Base-by-base conservation (phyloP, 2,329 filamentous ascomycete species). In the Cladobotryum mycophilum region DNA sequence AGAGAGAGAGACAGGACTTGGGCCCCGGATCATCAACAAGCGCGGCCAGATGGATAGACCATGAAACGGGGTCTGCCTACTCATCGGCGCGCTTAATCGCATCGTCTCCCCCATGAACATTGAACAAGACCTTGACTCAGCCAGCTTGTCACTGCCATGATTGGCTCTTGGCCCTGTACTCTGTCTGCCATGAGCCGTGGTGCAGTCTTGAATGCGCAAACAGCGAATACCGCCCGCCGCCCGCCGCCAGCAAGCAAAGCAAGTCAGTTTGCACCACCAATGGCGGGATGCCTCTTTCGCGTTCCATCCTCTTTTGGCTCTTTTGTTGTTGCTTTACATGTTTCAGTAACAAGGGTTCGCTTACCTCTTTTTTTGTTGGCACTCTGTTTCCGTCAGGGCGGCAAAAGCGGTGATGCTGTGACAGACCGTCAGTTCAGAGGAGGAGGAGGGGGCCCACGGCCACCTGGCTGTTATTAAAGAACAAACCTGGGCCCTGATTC, bases 31-130 rank as follows among this genome's bases (percentile, higher is more conserved):
- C 20, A 20, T 20, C 25, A 30, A 30, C 45, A 48, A 45, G 45
- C 41, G 49, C 47, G 47, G 37, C 47, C 51, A 49, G 34, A 30
- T 20, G 40, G 14, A 12, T 18, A 18, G 47, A 13, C 51, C 51
- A 50, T 53, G 51, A 53, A 49, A 53, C 51, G 30, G 42, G n/a
- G 25, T 30, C 25, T 30, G 25, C 25, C 35, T 53, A 30, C 7
- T 34, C 37, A 30, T 53, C 37, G 14, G 51, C 51, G 51, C 51
- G 51, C 30, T 35, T 53, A 46, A 30, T 22, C n/a, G 25, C n/a
- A 11, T 33, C 6, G 36, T 15, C 37, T 35, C 37, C 22, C 22
- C 22, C 25, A 30, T 30, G 25, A 30, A 6, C 25, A 30, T 30
- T 49, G 41, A 18, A 20, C 13, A 36, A 33, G 37, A 41, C 20